phyloP scores from a whole-genome alignment of 2,329 filamentous ascomycete species.

The Aureobasidium zeae region DNA sequence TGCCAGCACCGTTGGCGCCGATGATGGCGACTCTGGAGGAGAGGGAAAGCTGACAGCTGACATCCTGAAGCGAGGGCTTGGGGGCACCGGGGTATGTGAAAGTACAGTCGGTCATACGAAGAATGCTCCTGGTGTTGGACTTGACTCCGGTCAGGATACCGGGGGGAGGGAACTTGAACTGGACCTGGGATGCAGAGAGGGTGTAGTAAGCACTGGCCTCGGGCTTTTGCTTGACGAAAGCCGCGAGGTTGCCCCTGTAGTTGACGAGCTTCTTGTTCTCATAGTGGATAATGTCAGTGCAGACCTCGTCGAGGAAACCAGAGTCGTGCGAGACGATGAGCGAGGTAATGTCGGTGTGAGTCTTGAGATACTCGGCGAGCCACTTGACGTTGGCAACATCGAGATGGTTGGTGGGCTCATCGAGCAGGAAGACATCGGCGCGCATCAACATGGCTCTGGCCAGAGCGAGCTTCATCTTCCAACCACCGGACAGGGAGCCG shows the following conservation, averaged over 20 bases:
- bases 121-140: conserved; percentile 84
- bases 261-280: conserved; percentile 90
- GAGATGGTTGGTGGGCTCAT: conserved; percentile 98
- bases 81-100: conserved; percentile 86
- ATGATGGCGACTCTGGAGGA: conserved; percentile 95
- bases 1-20: conserved; percentile 93
- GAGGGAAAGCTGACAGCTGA: conserved; percentile 76
- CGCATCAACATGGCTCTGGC: conserved; percentile 93
- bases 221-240: conserved; percentile 79
- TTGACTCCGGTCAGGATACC: conserved; percentile 94
- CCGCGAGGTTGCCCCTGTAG: conserved; percentile 73
- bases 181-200: conserved; percentile 72
- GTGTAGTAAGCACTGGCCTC: conserved; percentile 99
- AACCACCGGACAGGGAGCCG: conserved; percentile 90
- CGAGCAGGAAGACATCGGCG: conserved; percentile 90
- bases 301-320: conserved; percentile 90
- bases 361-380: conserved; percentile 90
- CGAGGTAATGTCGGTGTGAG: conserved; percentile 92
- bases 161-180: conserved; percentile 97
- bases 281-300: conserved; percentile 98
- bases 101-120: conserved; percentile 85
- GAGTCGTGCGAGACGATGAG: conserved; percentile 99
- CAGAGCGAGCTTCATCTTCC: conserved; percentile 99
- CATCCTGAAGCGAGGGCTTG: conserved; percentile 80
- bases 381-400: conserved; percentile 94